A percentile compares a stretch with the other conserved stretches of the same genome.
These are phyloP conservation scores for Tubosaeta brunneosetosa DNA, from an alignment of 768 basidiomycete genomes.

Conservation along the genomic window DNA sequence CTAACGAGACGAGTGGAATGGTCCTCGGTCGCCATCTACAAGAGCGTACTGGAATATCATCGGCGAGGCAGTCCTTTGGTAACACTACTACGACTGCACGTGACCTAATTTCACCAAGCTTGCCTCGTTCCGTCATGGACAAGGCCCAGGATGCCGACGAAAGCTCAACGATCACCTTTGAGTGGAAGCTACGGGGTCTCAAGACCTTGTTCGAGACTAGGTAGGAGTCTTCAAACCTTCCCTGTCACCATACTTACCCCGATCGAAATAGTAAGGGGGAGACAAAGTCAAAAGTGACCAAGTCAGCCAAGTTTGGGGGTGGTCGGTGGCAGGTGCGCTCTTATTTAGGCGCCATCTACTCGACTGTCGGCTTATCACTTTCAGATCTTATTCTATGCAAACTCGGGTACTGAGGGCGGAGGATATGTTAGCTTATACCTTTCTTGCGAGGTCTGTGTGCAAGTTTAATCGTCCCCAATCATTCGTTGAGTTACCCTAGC, in stretches of 20 bases:
- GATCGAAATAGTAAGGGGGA: constrained; percentile 54
- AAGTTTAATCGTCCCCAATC: neutral
- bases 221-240: constrained; percentile 18
- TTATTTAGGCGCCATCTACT: neutral
- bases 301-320: constrained; percentile 71
- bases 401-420: constrained; percentile 63
- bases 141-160: constrained; percentile 41
- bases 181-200: constrained; percentile 74
- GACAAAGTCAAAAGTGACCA: constrained; percentile 70
- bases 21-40: constrained; percentile 21
- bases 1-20: constrained; percentile 11
- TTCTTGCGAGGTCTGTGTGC: constrained; percentile 67
- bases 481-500: constrained; percentile 39
- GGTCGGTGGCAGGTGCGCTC: constrained; percentile 63
- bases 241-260: neutral
- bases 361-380: neutral
- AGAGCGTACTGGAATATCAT: neutral
- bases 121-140: constrained; percentile 23
- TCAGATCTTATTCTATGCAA: constrained; percentile 80
- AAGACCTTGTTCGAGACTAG: constrained; percentile 73
- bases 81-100: neutral
- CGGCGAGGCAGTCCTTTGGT: constrained; percentile 1
- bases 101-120: neutral
- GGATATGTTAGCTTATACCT: constrained; percentile 72
- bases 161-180: constrained; percentile 55